Percentiles rank a stretch among this genome's conserved stretches.
Conservation (phyloP, 352 stramenopile genomes). For the Phytophthora citricola region DNA sequence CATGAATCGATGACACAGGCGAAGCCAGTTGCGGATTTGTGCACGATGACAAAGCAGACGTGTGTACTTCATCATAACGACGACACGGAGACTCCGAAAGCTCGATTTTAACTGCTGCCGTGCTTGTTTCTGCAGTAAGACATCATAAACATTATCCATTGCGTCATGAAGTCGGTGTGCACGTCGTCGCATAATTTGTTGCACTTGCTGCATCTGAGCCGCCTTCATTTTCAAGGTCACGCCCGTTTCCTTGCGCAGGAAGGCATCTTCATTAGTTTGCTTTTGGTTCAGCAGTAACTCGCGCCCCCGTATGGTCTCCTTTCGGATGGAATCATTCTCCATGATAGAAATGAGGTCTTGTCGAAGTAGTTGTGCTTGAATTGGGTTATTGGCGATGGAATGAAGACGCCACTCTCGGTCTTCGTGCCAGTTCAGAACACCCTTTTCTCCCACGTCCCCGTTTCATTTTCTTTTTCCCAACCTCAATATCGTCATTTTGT, state of each 20-base stretch:
- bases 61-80: conserved; percentile 59
- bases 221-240: conserved; percentile 59
- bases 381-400: conserved; percentile 48
- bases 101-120: conserved; percentile 54
- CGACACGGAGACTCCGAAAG: conserved; percentile 59
- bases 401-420: conserved; percentile 60
- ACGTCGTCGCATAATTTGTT: conserved; percentile 57
- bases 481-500: conserved; percentile 17
- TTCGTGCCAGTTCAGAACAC: conserved; percentile 50
- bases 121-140: conserved; percentile 52
- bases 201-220: conserved; percentile 49
- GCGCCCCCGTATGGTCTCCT: conserved; percentile 40
- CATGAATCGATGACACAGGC: conserved; percentile 57
- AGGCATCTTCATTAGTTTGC: conserved; percentile 48
- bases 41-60: conserved; percentile 48
- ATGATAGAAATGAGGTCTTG: conserved; percentile 45
- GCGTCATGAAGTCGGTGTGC: conserved; percentile 63
- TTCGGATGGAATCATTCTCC: conserved; percentile 40
- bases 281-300: conserved; percentile 48
- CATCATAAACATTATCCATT: conserved; percentile 68
- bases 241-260: conserved; percentile 54
- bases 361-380: conserved; percentile 38
- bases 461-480: conserved; percentile 11
- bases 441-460: conserved; percentile 19
- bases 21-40: conserved; percentile 69